Evolutionary conservation across 1,284 basidiomycete genomes (phyloP).

Genomic region (Coriolopsis trogii): DNA sequence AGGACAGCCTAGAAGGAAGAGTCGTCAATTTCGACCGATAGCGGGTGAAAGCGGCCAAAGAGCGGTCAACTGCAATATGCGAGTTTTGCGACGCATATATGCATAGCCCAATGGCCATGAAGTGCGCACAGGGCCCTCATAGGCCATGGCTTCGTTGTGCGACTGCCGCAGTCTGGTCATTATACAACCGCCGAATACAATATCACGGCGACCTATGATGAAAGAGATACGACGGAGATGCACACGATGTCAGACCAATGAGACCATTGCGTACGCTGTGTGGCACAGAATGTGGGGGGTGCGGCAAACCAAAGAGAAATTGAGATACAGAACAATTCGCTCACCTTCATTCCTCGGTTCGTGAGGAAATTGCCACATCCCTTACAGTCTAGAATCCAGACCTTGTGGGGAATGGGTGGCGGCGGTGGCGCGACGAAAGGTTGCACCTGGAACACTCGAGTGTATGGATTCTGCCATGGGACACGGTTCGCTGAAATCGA

Average conservation of each 20-base stretch:
- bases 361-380: conserved; percentile 76
- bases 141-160: too few species aligned
- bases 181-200: too few species aligned
- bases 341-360: conserved; percentile 84
- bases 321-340: conserved; percentile 24
- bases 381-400: conserved; percentile 81
- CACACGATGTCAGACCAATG: too few species aligned
- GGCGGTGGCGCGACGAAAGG: conserved; percentile 22
- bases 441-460: conserved; percentile 17
- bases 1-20: conserved; percentile 67
- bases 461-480: conserved; percentile 19
- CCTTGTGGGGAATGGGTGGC: conserved; percentile 53
- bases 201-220: too few species aligned
- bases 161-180: too few species aligned
- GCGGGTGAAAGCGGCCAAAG: conserved; percentile 1
- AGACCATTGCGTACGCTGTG: too few species aligned
- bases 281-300: too few species aligned
- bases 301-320: too few species aligned
- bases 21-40: conserved; percentile 14
- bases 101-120: not conserved
- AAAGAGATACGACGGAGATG: too few species aligned
- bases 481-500: conserved; percentile 3
- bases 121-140: too few species aligned
- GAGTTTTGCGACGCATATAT: not conserved
- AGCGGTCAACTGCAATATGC: too few species aligned